Evolutionary conservation across 2,329 filamentous ascomycete genomes (phyloP), one percentile per base, ranked within the genome.

Genomic region (Beauveria australis): DNA sequence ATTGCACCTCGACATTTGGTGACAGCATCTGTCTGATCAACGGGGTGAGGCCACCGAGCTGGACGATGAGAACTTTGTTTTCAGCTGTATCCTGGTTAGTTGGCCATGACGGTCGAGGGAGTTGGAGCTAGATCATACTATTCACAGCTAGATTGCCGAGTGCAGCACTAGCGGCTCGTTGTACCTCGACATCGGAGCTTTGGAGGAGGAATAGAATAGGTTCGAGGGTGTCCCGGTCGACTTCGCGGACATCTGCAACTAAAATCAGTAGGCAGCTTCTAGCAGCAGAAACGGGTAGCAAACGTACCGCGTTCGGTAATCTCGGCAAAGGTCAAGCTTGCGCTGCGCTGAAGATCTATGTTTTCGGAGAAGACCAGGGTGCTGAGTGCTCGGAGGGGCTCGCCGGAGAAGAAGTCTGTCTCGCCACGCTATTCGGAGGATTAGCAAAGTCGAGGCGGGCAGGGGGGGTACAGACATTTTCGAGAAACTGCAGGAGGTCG

Each of bases 11-110:
- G 67, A 99, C 94, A 69, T 99, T 99, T 52, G 89, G 85, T 61
- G 93, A 97, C 77, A 95, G 91, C 94, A 99, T 99, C 76, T 99
- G 94, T 66, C 91, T 89, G 75, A 97, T 99, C 63, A 99, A 82
- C 58, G 94, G 93, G 58, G 87, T 87, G 63, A 99, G 83, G 28
- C 94, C 94, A 62, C 92, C 92, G 18, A 99, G 85, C 66, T 91
- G 85, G 63, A 99, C 94, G 69, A 99, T 99, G 66, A 93, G 81
- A 64, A 97, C 92, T 75, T 99, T 99, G 81, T 99, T 99, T 73
- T 97, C 92, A 67, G 91, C 94, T 97, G 1, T 68, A n/a, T 58
- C 46, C 44, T 52, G 73, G 86, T 71, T 47, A 56, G 19, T 43
- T 7, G 84, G 81, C 68, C 65, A 65, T n/a, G 26, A 28, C 26